Base-by-base conservation (phyloP, 306 rosid species). In the Crotalaria pallida region DNA sequence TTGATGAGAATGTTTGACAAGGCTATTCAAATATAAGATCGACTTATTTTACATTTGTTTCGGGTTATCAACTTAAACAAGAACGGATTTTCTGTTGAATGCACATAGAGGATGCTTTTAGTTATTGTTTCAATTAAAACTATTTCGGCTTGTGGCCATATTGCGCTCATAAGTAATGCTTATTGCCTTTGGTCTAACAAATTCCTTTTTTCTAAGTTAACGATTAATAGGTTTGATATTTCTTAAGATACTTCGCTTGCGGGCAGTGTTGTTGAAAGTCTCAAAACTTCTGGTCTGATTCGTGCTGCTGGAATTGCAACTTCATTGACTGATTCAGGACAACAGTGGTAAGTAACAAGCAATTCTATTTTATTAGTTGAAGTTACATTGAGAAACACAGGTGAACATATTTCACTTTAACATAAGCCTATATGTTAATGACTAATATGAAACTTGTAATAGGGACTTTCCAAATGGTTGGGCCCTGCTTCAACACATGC, bases 391-490 rank as follows among this genome's bases (percentile, higher is more conserved):
- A 10, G 44, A 29, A 52, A 45, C 33, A 44, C 29, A 44, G 50
- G 66, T 34, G 44, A 55, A 64, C 70, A 34, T 71, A 43, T n/a
- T n/a, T n/a, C n/a, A n/a, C n/a, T n/a, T n/a, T n/a, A n/a, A n/a
- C n/a, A n/a, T n/a, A n/a, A n/a, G 29, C 21, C n/a, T n/a, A 22
- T 62, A 9, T 66, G 24, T 65, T 52, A 18, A 58, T 29, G 18
- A 34, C 26, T 33, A 65, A 43, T 7, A 9, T 34, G 36, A 48
- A 48, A 40, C 67, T 58, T 67, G 67, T 43, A 59, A 69, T 58
- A 88, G 98, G 98, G 97, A 94, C 84, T 90, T 82, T 66, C 98
- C 98, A 26, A 94, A 94, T 71, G 97, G 98, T 56, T 94, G 98
- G 97, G 90, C 98, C 50, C 97, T 90, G 3, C 61, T 94, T 16